These are phyloP conservation scores for Monilinia fructigena DNA, from an alignment of 2,329 filamentous ascomycete species.

Conservation along the genomic window DNA sequence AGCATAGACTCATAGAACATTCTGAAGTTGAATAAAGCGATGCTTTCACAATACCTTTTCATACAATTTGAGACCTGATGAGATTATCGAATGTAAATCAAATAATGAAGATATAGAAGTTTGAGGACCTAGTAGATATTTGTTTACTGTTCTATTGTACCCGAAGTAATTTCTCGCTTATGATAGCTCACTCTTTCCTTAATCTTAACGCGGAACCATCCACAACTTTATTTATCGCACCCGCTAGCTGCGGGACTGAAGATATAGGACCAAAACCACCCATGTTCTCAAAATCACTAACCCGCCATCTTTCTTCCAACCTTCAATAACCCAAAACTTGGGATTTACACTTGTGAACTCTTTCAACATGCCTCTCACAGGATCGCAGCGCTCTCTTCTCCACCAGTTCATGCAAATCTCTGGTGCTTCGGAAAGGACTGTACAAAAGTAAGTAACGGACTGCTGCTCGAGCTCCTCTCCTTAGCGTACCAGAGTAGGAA, in stretches of 20 bases:
- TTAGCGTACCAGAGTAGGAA: constrained; percentile 18
- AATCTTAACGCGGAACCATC: constrained; percentile 4
- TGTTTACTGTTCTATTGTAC: not conserved
- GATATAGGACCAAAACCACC: not conserved
- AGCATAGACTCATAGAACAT: no score
- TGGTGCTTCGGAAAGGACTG: constrained; percentile 37
- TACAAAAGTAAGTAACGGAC: constrained; percentile 33
- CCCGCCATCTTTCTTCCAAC: constrained; percentile 17
- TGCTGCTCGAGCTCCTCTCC: constrained; percentile 18
- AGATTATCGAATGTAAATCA: no score
- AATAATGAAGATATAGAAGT: not conserved
- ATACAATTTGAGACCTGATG: no score
- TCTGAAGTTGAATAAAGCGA: no score
- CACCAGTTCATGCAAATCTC: constrained; percentile 39
- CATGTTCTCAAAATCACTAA: constrained; percentile 4
- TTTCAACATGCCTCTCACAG: constrained; percentile 38
- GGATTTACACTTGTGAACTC: not conserved
- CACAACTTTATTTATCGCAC: constrained; percentile 16
- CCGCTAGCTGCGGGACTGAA: constrained; percentile 15
- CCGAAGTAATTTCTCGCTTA: constrained; percentile 19
- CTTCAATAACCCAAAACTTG: not conserved
- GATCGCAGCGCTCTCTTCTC: constrained; percentile 31
- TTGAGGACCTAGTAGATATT: no score
- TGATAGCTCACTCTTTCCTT: constrained; percentile 13
- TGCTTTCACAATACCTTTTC: no score